Evolutionary conservation across 2,329 filamentous ascomycete species (phyloP).

Genomic region (Thielaviopsis ethacetica): DNA sequence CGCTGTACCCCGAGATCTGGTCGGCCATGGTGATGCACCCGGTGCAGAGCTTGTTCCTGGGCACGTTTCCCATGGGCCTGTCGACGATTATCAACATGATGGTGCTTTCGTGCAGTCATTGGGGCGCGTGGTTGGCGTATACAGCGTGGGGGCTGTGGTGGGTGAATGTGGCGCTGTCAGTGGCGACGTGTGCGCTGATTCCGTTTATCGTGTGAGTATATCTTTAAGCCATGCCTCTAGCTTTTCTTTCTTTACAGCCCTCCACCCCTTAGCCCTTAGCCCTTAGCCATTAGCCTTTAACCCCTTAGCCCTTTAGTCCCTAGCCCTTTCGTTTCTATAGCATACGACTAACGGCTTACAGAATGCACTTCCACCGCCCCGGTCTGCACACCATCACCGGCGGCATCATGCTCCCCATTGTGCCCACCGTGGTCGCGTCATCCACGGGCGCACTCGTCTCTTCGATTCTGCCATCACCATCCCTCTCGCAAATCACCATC

Average conservation of each 20-base stretch:
- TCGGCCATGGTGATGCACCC: constrained; percentile 48
- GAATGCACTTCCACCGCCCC: constrained; percentile 26
- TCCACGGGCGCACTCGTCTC: constrained; percentile 49
- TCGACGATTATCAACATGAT: constrained; percentile 53
- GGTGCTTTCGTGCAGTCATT: constrained; percentile 43
- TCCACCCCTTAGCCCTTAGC: too few relatives aligned
- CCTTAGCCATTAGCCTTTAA: too few relatives aligned
- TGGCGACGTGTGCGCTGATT: constrained; percentile 36
- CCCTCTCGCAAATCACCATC: constrained; percentile 43
- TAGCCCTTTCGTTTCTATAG: too few relatives aligned
- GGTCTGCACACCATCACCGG: constrained; percentile 44
- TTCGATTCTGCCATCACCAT: constrained; percentile 35
- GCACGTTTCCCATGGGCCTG: constrained; percentile 52
- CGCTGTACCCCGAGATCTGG: constrained; percentile 50
- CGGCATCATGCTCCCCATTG: constrained; percentile 48
- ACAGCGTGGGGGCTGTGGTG: constrained; percentile 44
- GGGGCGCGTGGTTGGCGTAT: constrained; percentile 40
- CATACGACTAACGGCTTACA: constrained; percentile 3
- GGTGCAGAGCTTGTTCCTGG: constrained; percentile 51
- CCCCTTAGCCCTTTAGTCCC: too few relatives aligned
- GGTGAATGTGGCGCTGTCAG: constrained; percentile 34
- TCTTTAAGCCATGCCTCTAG: not conserved
- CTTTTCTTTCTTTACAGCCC: too few relatives aligned
- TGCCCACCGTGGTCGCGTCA: constrained; percentile 48
- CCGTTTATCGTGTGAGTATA: constrained; percentile 39